These are phyloP conservation scores for Paraphoma chrysanthemicola DNA, from an alignment of 2,329 filamentous ascomycete genomes.

Conservation along the genomic window DNA sequence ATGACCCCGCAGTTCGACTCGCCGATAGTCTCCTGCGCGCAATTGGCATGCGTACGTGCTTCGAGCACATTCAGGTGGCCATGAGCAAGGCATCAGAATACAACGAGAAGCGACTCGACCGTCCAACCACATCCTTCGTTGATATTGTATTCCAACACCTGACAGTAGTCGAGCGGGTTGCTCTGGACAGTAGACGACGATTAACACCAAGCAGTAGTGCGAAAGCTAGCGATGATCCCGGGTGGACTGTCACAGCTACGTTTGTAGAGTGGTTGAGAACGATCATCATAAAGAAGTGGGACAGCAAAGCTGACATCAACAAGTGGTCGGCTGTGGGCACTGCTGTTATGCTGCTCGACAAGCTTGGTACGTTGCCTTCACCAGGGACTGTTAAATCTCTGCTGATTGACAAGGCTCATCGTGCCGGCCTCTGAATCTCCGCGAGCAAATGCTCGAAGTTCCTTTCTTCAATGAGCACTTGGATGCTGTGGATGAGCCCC, in stretches of 20 bases:
- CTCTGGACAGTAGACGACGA: constrained; percentile 27
- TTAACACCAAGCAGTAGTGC: constrained; percentile 17
- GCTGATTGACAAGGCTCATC: constrained; percentile 32
- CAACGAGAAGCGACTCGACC: background rate
- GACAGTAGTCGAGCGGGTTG: constrained; percentile 27
- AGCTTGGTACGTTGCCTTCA: constrained; percentile 63
- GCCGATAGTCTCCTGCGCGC: constrained; percentile 57
- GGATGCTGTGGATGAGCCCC: constrained; percentile 75
- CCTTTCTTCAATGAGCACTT: constrained; percentile 78
- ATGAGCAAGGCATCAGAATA: constrained; percentile 8
- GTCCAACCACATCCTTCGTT: constrained; percentile 11
- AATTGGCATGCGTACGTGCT: constrained; percentile 58
- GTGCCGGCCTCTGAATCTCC: constrained; percentile 56
- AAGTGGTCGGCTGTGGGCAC: constrained; percentile 77
- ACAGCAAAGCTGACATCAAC: constrained; percentile 73
- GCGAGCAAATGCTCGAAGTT: constrained; percentile 71
- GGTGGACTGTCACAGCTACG: constrained; percentile 44
- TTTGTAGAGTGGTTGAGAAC: constrained; percentile 75
- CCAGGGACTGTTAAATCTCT: too few relatives aligned
- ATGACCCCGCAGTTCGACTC: constrained; percentile 60
- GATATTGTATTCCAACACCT: constrained; percentile 34
- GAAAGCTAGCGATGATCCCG: constrained; percentile 31
- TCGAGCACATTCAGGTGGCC: constrained; percentile 55
- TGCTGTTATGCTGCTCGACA: constrained; percentile 74
- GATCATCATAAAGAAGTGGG: constrained; percentile 80